Percentiles rank a stretch among this genome's conserved stretches.
Evolutionary conservation across 1,139 yeast genomes (phyloP).

Genomic region (Hemisphaericaspora xylofermentans): DNA sequence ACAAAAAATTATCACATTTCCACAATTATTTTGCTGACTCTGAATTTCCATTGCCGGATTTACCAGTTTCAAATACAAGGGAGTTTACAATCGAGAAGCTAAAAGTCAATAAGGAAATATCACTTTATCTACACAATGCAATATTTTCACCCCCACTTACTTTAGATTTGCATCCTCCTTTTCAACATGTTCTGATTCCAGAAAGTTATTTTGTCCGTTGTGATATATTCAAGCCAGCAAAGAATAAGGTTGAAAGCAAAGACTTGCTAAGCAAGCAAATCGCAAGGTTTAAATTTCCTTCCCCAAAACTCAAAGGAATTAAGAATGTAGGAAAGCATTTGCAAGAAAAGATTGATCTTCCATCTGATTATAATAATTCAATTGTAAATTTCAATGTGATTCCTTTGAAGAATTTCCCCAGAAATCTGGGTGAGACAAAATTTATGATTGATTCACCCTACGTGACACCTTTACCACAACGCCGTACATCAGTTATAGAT

Average conservation of each 20-base stretch:
- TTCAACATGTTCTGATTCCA: neutral
- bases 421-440: no score
- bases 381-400: no score
- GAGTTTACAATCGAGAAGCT: conserved; percentile 5
- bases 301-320: neutral
- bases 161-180: neutral
- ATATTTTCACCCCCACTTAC: neutral
- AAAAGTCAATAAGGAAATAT: conserved; percentile 2
- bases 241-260: neutral
- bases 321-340: neutral
- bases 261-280: neutral
- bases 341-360: neutral
- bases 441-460: no score
- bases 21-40: neutral
- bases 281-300: neutral
- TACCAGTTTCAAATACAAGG: neutral
- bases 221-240: neutral
- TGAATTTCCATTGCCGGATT: neutral
- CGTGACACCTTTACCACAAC: no score
- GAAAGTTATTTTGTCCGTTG: conserved; percentile 2
- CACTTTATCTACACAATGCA: conserved; percentile 1
- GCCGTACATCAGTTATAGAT: no score
- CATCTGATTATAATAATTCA: neutral
- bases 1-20: neutral
- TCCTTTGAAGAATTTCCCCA: no score